phyloP scores from a whole-genome alignment of 2,329 filamentous ascomycete species.

The Botrytis elliptica region DNA sequence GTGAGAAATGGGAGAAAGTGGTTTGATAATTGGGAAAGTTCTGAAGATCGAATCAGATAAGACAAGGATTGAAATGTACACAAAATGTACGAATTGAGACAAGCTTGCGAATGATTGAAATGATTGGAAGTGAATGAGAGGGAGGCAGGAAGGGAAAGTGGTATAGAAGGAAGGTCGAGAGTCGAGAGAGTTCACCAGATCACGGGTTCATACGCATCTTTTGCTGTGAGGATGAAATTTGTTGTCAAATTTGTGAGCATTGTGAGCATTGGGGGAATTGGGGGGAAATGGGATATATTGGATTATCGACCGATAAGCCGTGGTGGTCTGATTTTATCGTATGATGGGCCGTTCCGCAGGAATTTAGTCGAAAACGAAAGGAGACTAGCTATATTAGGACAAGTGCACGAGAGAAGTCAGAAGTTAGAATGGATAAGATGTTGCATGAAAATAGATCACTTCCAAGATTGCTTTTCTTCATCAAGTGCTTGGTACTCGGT shows the following conservation, averaged over 20 bases:
- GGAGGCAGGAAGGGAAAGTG: too few relatives aligned
- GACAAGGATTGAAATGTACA: background rate
- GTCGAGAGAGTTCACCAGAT: too few relatives aligned
- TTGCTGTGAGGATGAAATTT: background rate
- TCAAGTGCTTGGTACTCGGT: background rate
- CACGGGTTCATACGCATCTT: background rate
- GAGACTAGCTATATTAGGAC: background rate
- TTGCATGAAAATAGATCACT: background rate
- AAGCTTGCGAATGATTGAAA: background rate
- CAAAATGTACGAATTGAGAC: background rate
- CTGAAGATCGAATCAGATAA: background rate
- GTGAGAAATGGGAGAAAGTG: slow-evolving; percentile 2
- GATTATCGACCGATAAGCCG: slow-evolving; percentile 1
- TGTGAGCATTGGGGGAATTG: background rate
- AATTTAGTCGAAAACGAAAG: background rate
- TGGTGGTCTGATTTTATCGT: slow-evolving; percentile 16
- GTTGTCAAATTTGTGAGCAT: background rate
- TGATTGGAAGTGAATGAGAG: background rate
- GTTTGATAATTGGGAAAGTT: slow-evolving; percentile 2
- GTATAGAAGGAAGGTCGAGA: background rate
- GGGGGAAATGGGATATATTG: background rate
- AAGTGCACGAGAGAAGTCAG: background rate
- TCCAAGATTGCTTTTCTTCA: background rate
- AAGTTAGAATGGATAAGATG: background rate
- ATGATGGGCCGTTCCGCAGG: slow-evolving; percentile 1